Evolutionary conservation across 2,329 filamentous ascomycete genomes (phyloP), one percentile per base, ranked within the genome.

Genomic region (Sporothrix variecibatus): DNA sequence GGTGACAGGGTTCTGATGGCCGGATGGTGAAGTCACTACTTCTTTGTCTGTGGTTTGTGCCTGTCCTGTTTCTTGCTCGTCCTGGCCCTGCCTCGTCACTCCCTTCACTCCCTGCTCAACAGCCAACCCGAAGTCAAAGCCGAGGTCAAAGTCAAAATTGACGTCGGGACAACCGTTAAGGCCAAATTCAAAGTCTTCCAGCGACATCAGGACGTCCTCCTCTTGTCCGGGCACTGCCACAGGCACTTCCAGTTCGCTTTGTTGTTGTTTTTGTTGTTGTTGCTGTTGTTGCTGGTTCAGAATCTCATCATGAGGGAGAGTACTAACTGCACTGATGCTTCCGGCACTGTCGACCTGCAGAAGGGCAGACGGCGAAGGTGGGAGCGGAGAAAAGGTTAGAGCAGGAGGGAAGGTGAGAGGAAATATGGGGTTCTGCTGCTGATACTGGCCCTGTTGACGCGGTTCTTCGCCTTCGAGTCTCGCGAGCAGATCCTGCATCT

Each of bases 401-500:
- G 49, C 12, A 15, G 51, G 51, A 26, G 38, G 58, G 28, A 40
- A 23, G 51, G 72, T 34, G 8, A 40, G 60, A 43, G 67, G 56
- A 12, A 17, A 51, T 43, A 43, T 15, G 26, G 15, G 6, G 17
- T 23, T 8, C 23, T 17, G 60, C 8, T 20, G 67, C 23, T 31
- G 72, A 4, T 28, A 64, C 31, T 38, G 51, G 23, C 38, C 31
- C 11, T 70, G 65, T 40, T 64, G 31, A 23, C 20, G 34, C 38
- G 53, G 9, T 17, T 3, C 17, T 17, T 65, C 38, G 26, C 71
- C 71, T n/a, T 69, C 64, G 26, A 56, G 53, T 20, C 64, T 31
- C 67, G 71, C 74, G 71, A 75, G 71, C 58, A 75, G 71, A 43
- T 67, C 60, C 34, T 65, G 71, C 67, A 73, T 71, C 23, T 75